A percentile compares a stretch with the other conserved stretches of the same genome.
These are phyloP conservation scores for Puccinia brachypodii DNA, from an alignment of 1,284 basidiomycete species.

Conservation along the genomic window DNA sequence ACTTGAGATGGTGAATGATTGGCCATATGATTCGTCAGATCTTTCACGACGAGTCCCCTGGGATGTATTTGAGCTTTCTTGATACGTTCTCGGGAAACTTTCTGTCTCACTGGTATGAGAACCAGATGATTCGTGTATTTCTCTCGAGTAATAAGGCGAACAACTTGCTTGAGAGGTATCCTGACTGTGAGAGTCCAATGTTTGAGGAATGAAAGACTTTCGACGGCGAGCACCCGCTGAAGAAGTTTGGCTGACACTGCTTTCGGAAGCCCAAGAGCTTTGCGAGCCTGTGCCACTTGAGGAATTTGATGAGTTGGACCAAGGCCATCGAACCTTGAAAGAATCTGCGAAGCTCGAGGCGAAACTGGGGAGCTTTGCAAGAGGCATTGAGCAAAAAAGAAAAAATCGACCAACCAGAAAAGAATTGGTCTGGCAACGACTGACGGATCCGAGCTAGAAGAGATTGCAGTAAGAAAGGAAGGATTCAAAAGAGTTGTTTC, in stretches of 20 bases:
- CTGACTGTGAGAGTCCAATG: not conserved
- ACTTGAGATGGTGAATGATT: slow-evolving; percentile 48
- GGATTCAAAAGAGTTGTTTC: not conserved
- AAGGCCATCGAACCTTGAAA: slow-evolving; percentile 26
- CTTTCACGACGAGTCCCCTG: not conserved
- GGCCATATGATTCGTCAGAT: slow-evolving; percentile 46
- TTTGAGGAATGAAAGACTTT: slow-evolving; percentile 9
- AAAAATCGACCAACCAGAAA: not conserved
- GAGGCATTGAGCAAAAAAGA: not conserved
- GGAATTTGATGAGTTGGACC: slow-evolving; percentile 18
- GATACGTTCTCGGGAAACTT: slow-evolving; percentile 21
- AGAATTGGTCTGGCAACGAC: not conserved
- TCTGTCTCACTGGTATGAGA: slow-evolving; percentile 30
- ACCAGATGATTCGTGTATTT: not conserved
- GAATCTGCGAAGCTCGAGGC: slow-evolving; percentile 22
- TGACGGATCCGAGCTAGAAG: not conserved
- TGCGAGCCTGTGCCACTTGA: slow-evolving; percentile 3
- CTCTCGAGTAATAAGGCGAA: not conserved
- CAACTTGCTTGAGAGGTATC: not conserved
- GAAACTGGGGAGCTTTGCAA: slow-evolving; percentile 33
- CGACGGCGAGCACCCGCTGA: slow-evolving; percentile 25
- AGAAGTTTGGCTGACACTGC: slow-evolving; percentile 3
- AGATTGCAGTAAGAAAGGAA: not conserved
- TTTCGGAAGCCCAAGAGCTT: slow-evolving; percentile 26
- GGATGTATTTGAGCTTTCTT: not conserved